Conservation (phyloP, 2,329 filamentous ascomycete species). For the Stemphylium lycopersici region DNA sequence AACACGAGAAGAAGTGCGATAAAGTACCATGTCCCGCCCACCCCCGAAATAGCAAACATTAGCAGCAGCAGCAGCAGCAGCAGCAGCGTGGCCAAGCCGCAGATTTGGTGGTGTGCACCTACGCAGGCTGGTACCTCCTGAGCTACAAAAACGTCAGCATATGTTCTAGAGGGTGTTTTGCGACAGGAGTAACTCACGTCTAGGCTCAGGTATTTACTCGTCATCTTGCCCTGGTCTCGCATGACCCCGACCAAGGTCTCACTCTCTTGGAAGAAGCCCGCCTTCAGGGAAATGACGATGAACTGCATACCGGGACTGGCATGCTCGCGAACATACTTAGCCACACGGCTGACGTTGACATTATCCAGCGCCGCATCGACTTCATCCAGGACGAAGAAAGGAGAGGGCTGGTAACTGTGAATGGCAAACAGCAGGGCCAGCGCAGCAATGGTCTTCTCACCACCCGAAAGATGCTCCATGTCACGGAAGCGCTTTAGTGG, state of each 20-base stretch:
- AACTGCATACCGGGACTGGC: slow-evolving; percentile 98
- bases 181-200: slow-evolving; percentile 72
- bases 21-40: not conserved
- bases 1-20: not conserved
- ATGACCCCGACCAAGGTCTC: slow-evolving; percentile 96
- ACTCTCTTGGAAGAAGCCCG: slow-evolving; percentile 92
- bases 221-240: slow-evolving; percentile 92
- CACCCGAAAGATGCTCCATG: slow-evolving; percentile 97
- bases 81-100: not conserved
- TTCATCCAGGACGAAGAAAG: slow-evolving; percentile 98
- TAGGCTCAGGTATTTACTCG: slow-evolving; percentile 85
- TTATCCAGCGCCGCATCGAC: slow-evolving; percentile 98
- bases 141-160: slow-evolving; percentile 7
- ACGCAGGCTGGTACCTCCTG: slow-evolving; percentile 12
- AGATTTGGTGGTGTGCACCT: not conserved
- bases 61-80: slow-evolving; percentile 1
- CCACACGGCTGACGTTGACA: slow-evolving; percentile 93
- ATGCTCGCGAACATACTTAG: slow-evolving; percentile 94
- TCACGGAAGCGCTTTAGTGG: slow-evolving; percentile 97
- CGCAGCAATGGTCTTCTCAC: slow-evolving; percentile 98
- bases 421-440: slow-evolving; percentile 96
- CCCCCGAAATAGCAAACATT: not conserved
- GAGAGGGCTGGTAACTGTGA: slow-evolving; percentile 91
- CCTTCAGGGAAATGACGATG: slow-evolving; percentile 96
- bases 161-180: not conserved